Evolutionary conservation across 257 asterid genomes (phyloP).

Genomic region (Solanum paucissectum): DNA sequence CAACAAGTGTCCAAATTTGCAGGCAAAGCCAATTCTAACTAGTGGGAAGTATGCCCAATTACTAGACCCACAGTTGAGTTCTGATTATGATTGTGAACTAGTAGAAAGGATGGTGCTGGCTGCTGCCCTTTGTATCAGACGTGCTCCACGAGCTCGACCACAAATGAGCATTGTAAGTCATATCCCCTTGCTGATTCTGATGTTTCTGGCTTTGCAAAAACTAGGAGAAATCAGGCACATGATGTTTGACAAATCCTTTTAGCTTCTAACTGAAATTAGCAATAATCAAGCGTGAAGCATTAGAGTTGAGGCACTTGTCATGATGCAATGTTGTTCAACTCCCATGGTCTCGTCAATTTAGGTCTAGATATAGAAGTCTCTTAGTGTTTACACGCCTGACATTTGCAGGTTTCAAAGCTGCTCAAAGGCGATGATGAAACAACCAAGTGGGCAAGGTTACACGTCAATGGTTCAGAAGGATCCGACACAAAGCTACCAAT

Average conservation of each 20-base stretch:
- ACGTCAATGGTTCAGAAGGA: constrained; percentile 50
- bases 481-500: constrained; percentile 10
- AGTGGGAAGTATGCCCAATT: constrained; percentile 43
- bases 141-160: constrained; percentile 87
- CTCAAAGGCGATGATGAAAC: constrained; percentile 66
- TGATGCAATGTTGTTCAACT: background rate
- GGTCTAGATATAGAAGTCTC: background rate
- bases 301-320: background rate
- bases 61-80: constrained; percentile 59
- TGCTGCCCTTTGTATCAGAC: constrained; percentile 81
- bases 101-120: constrained; percentile 81
- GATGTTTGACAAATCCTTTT: background rate
- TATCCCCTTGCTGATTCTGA: background rate
- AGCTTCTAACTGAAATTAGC: background rate
- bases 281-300: background rate
- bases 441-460: constrained; percentile 61
- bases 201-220: background rate
- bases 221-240: background rate
- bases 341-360: background rate
- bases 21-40: constrained; percentile 79
- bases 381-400: background rate
- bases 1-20: constrained; percentile 3
- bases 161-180: constrained; percentile 73
- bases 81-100: constrained; percentile 44
- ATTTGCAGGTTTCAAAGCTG: constrained; percentile 55